These are phyloP conservation scores for Dryas drummondii DNA, from an alignment of 306 rosid genomes.

Conservation along the genomic window DNA sequence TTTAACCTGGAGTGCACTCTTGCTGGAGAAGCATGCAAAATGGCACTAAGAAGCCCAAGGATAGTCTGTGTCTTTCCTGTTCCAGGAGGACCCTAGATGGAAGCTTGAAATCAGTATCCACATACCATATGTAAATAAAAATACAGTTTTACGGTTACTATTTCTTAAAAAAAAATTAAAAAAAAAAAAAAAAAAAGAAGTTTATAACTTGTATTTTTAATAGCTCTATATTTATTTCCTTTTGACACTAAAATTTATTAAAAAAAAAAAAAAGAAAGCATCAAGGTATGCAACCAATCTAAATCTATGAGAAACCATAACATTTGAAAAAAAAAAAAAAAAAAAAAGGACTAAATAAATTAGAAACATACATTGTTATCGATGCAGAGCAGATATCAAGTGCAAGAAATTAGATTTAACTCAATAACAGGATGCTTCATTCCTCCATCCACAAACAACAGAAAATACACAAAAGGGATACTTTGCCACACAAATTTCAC, in stretches of 20 bases:
- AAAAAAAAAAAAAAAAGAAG: neutral
- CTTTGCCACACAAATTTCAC: too few species aligned
- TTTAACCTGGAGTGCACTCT: slow-evolving; percentile 75
- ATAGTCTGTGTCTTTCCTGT: slow-evolving; percentile 97
- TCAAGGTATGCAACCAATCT: neutral
- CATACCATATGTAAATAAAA: neutral
- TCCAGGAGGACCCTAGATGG: slow-evolving; percentile 96
- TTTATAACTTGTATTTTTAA: neutral
- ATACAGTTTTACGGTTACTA: neutral
- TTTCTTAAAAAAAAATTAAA: too few species aligned
- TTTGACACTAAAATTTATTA: neutral
- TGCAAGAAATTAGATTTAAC: too few species aligned
- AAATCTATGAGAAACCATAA: too few species aligned
- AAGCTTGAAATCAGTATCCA: slow-evolving; percentile 33
- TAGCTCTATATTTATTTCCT: neutral
- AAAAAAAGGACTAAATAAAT: too few species aligned
- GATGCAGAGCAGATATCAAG: too few species aligned
- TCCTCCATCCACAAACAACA: too few species aligned
- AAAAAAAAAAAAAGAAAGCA: neutral
- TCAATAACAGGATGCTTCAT: too few species aligned
- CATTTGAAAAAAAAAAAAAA: too few species aligned
- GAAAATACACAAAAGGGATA: too few species aligned
- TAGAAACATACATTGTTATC: too few species aligned
- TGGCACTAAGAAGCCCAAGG: slow-evolving; percentile 88
- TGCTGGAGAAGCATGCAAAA: slow-evolving; percentile 89